phyloP scores from a whole-genome alignment of 1,284 basidiomycete genomes.

The Ustilago esculenta region DNA sequence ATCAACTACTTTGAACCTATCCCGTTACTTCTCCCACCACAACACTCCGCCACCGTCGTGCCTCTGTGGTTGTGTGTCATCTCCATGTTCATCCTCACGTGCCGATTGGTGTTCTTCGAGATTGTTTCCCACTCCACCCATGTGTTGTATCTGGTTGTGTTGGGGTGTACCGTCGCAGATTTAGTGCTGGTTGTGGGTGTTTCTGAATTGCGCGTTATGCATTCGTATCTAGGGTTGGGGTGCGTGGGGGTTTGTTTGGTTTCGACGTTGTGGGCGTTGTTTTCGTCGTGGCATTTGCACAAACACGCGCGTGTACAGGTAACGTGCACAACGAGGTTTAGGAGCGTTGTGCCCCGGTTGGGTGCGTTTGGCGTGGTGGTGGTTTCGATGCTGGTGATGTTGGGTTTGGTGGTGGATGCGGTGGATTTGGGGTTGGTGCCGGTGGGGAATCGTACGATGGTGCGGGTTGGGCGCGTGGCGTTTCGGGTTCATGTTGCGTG shows the following conservation, averaged over 20 bases:
- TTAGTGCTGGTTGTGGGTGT: constrained; percentile 35
- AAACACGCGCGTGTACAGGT: constrained; percentile 35
- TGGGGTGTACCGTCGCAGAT: constrained; percentile 29
- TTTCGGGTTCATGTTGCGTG: constrained; percentile 51
- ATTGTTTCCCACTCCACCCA: constrained; percentile 46
- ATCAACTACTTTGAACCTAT: constrained; percentile 49
- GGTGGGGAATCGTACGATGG: constrained; percentile 41
- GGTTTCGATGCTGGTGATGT: constrained; percentile 38
- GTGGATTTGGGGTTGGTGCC: constrained; percentile 48
- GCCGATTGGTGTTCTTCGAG: constrained; percentile 53
- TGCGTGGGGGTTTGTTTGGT: constrained; percentile 32
- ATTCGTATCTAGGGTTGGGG: constrained; percentile 41
- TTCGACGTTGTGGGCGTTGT: constrained; percentile 41
- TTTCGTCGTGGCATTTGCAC: constrained; percentile 31
- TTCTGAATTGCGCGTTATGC: constrained; percentile 33
- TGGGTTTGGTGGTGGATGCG: constrained; percentile 49
- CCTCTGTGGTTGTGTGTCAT: constrained; percentile 52
- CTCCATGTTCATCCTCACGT: constrained; percentile 42
- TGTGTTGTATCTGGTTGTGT: constrained; percentile 42
- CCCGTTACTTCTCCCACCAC: constrained; percentile 43
- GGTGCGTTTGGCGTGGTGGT: constrained; percentile 30
- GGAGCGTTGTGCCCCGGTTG: constrained; percentile 39
- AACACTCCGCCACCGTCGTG: constrained; percentile 39
- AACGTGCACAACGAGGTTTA: constrained; percentile 43
- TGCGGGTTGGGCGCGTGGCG: constrained; percentile 38